phyloP scores from a whole-genome alignment of 495 filamentous ascomycete genomes.

The Xylaria bambusicola region DNA sequence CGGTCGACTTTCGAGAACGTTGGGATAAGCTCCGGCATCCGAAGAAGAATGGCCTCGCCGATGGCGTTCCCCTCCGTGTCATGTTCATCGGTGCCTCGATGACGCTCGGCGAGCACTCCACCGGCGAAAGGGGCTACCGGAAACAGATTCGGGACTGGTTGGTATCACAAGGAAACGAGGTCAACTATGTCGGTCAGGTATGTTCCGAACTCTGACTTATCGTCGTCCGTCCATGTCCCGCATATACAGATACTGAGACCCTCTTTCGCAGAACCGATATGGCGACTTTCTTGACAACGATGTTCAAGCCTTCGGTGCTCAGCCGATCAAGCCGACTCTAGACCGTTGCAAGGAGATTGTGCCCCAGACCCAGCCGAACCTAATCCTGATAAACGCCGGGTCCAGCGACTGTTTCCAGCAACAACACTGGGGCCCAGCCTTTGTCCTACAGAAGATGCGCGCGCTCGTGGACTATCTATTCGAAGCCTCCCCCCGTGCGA shows the following conservation, averaged over 20 bases:
- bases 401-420: constrained; percentile 35
- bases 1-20: constrained; percentile 18
- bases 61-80: constrained; percentile 46
- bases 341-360: constrained; percentile 28
- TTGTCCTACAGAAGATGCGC: constrained; percentile 29
- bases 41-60: constrained; percentile 23
- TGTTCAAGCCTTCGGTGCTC: constrained; percentile 31
- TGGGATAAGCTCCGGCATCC: constrained; percentile 18
- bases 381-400: constrained; percentile 36
- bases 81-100: constrained; percentile 62
- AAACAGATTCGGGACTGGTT: constrained; percentile 43
- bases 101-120: constrained; percentile 53
- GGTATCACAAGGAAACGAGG: constrained; percentile 32
- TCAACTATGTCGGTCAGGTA: constrained; percentile 39
- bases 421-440: constrained; percentile 30
- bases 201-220: constrained; percentile 8
- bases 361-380: constrained; percentile 31
- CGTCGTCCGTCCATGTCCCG: neutral
- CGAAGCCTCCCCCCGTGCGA: constrained; percentile 31
- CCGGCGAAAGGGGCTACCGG: constrained; percentile 58
- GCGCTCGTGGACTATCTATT: constrained; percentile 32
- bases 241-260: constrained; percentile 16
- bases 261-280: constrained; percentile 27
- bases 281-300: constrained; percentile 38
- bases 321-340: constrained; percentile 31